Conservation (phyloP, 139 green algal genomes). For the Volvox africanus region DNA sequence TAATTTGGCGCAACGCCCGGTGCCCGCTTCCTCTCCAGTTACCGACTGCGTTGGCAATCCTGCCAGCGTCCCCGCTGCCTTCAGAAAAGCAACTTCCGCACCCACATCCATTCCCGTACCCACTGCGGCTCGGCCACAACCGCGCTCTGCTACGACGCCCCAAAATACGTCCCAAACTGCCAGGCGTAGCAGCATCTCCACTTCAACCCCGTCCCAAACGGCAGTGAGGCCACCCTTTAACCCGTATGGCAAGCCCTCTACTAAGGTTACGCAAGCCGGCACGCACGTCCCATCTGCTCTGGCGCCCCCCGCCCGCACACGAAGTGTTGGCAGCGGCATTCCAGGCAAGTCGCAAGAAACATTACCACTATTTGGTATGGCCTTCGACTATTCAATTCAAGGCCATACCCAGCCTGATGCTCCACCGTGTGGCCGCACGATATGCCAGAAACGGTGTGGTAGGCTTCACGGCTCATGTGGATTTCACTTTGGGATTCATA, state of each 20-base stretch:
- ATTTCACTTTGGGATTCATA: no score
- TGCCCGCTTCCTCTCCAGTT: no score
- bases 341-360: neutral
- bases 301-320: neutral
- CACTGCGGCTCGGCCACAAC: slow-evolving; percentile 6
- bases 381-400: no score
- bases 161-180: neutral
- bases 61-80: neutral
- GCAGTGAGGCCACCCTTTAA: slow-evolving; percentile 9
- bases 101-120: neutral
- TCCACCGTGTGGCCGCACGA: no score
- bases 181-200: neutral
- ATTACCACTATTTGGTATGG: no score
- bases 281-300: neutral
- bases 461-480: no score
- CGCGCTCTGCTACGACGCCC: neutral
- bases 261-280: neutral
- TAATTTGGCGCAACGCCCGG: no score
- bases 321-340: neutral
- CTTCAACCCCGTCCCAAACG: neutral
- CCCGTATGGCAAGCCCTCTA: neutral
- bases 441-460: no score
- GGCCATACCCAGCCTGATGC: no score
- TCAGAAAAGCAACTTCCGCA: neutral
- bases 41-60: no score